Evolutionary conservation across 2,329 filamentous ascomycete genomes (phyloP), one percentile per base, ranked within the genome.

Genomic region (Dactylella cylindrospora): DNA sequence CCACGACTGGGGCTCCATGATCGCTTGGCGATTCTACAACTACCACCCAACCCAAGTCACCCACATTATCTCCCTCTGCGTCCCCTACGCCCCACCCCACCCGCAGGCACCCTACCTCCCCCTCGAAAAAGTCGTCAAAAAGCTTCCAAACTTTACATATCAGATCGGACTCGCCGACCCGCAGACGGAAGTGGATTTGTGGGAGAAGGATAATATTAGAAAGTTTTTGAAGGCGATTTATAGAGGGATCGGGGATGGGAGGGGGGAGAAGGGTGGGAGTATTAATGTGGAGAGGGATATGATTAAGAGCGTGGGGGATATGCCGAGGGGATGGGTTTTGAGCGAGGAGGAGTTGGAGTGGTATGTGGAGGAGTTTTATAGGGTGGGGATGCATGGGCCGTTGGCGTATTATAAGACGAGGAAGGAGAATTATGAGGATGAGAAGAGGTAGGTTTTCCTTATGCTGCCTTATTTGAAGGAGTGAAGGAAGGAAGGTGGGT

Each of bases 381-480:
- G 80, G 33, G 80, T 84, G 70, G 88, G 89, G 38, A 73, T 97
- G 66, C 81, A 84, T 66, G 89, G 89, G 0, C 88, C 89, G 12
- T 76, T 89, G 61, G 93, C 90, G 74, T 96, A 89, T 88, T 98
- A 98, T 75, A 83, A 90, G 35, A 86, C 81, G 2, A 77, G 81
- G 15, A 76, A 80, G 71, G 72, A 84, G 65, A 95, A 95, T 73
- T 86, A 78, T 70, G 80, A 88, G 32, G 88, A 96, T 65, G 93
- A 96, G 60, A 71, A 74, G 55, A 68, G 68, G 72, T 75, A 69
- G 19, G 2, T 7, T 1, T 10, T 51, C 10, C 13, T 15, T 26
- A 15, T 26, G 23, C 13, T 47, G 12, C 19, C 32, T 7, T 13
- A 5, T 10, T 20, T 36, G 9, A n/a, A n/a, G 12, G 2, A 10